Evolutionary conservation across 2,329 filamentous ascomycete species (phyloP), one percentile per base, ranked within the genome.

Genomic region (Fusarium nematophilum): DNA sequence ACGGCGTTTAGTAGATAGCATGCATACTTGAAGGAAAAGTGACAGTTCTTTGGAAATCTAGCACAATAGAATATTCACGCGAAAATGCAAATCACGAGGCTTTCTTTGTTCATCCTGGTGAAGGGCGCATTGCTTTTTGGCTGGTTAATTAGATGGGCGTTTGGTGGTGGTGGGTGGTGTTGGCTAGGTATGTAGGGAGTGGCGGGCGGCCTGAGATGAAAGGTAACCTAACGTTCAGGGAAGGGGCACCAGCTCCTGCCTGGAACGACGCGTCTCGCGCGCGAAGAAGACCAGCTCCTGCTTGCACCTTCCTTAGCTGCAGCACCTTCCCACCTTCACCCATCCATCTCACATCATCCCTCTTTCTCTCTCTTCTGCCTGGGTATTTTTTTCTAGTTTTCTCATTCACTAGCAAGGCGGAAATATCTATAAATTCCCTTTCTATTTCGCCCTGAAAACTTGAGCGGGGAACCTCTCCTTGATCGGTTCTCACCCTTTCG

Each of bases 181-280:
- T n/a, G n/a, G n/a, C n/a, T n/a, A n/a, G n/a, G n/a, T n/a, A n/a
- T n/a, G n/a, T n/a, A n/a, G n/a, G n/a, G n/a, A n/a, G n/a, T n/a
- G n/a, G n/a, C n/a, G n/a, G n/a, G n/a, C n/a, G n/a, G n/a, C n/a
- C n/a, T n/a, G n/a, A n/a, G n/a, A n/a, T n/a, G n/a, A n/a, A n/a
- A n/a, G n/a, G n/a, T n/a, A n/a, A n/a, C n/a, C n/a, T n/a, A n/a
- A n/a, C n/a, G n/a, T n/a, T n/a, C n/a, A n/a, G n/a, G n/a, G n/a
- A n/a, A n/a, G n/a, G n/a, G n/a, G n/a, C n/a, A n/a, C 38, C 29
- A 36, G 47, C 34, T 63, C 45, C 39, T 64, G 38, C 53, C 56
- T 65, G 43, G 33, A 44, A 52, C 36, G 49, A 68, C 66, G 66
- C 66, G 65, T 67, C 57, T 53, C 46, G 63, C 66, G 66, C 53